These are phyloP conservation scores for Coemansia sp. DNA, from an alignment of 192 early-diverging fungal genomes.

Conservation along the genomic window DNA sequence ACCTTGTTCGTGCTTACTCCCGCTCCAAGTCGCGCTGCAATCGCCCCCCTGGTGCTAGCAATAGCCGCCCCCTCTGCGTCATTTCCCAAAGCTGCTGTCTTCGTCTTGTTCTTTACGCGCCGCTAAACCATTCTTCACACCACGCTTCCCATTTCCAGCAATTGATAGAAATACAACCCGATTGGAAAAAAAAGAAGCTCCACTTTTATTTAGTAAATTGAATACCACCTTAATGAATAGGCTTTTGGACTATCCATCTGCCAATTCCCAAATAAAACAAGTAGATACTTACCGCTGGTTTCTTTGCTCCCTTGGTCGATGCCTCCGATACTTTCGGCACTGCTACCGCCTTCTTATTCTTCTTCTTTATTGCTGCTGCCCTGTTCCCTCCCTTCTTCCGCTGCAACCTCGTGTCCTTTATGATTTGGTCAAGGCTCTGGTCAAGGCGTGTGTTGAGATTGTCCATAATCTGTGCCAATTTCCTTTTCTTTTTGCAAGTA, in stretches of 20 bases:
- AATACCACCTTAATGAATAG: neutral
- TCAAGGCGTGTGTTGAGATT: constrained; percentile 42
- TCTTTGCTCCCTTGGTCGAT: constrained; percentile 8
- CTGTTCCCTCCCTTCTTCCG: constrained; percentile 1
- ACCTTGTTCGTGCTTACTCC: neutral
- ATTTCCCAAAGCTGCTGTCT: constrained; percentile 7
- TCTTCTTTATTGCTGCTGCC: constrained; percentile 10
- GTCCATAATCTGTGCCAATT: neutral
- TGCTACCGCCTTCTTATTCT: constrained; percentile 18
- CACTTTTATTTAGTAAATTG: neutral
- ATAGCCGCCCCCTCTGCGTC: neutral
- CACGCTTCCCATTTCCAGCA: neutral
- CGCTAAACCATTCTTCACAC: constrained; percentile 20
- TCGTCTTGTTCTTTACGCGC: constrained; percentile 34
- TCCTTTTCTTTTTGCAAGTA: neutral
- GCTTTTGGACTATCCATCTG: no score
- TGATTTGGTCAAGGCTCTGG: constrained; percentile 50
- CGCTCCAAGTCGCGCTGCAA: constrained; percentile 1
- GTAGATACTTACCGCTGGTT: constrained; percentile 14
- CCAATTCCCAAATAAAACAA: neutral
- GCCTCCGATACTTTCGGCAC: neutral
- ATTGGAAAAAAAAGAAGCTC: neutral
- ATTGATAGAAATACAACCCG: neutral
- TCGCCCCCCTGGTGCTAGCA: neutral
- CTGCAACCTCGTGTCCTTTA: constrained; percentile 26